Evolutionary conservation across 139 green algal species (phyloP).

Genomic region (Nannochloris sp.): DNA sequence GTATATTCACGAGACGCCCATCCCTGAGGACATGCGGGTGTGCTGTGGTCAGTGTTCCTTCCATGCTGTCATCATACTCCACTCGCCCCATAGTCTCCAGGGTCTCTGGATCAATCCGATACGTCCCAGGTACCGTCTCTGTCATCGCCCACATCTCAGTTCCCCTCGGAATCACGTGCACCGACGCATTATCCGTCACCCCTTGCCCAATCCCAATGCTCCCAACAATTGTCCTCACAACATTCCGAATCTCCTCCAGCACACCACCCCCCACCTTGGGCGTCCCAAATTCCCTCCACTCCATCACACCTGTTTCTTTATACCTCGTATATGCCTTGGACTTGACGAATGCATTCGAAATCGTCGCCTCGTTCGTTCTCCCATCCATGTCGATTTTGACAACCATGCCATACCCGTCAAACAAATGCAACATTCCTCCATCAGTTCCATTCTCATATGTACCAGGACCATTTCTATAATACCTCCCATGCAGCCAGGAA

Average conservation of each 20-base stretch:
- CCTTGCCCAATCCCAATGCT: slow-evolving; percentile 15
- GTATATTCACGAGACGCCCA: slow-evolving; percentile 59
- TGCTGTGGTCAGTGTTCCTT: slow-evolving; percentile 56
- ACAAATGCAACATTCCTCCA: slow-evolving; percentile 43
- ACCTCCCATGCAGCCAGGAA: slow-evolving; percentile 37
- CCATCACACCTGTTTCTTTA: slow-evolving; percentile 30
- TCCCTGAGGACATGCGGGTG: slow-evolving; percentile 47
- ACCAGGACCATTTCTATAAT: slow-evolving; percentile 51
- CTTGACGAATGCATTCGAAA: slow-evolving; percentile 24
- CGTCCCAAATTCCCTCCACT: slow-evolving; percentile 56
- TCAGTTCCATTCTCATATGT: not conserved
- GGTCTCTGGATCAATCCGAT: slow-evolving; percentile 32
- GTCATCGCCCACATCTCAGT: slow-evolving; percentile 40
- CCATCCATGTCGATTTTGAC: slow-evolving; percentile 36
- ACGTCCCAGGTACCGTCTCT: slow-evolving; percentile 47
- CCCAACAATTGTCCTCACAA: slow-evolving; percentile 12
- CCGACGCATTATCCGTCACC: slow-evolving; percentile 68
- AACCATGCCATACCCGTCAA: slow-evolving; percentile 66
- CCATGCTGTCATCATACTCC: slow-evolving; percentile 20
- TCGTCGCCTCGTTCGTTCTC: slow-evolving; percentile 16
- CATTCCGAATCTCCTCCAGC: slow-evolving; percentile 6
- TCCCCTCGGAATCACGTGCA: slow-evolving; percentile 38
- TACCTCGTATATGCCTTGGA: slow-evolving; percentile 29
- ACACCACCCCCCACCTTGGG: slow-evolving; percentile 11
- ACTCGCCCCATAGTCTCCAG: slow-evolving; percentile 46